Conservation (phyloP, 2,329 filamentous ascomycete genomes). For the Apiospora marii region DNA sequence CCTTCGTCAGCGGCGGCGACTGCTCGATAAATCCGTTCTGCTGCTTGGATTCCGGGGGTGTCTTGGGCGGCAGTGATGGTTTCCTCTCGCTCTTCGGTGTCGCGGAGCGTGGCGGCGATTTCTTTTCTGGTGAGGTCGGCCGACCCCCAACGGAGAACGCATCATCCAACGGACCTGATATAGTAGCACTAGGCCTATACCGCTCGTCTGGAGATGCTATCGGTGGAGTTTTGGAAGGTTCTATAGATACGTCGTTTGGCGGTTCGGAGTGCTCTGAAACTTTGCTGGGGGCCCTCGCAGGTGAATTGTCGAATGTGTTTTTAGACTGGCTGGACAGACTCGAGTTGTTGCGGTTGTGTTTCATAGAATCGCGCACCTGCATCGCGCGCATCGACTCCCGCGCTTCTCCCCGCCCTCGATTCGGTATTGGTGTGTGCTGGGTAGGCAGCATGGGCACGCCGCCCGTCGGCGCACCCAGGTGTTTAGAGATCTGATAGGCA, state of each 20-base stretch:
- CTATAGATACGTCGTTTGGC: conserved; percentile 38
- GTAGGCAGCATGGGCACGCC: conserved; percentile 87
- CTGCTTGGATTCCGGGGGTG: conserved; percentile 56
- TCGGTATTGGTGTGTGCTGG: conserved; percentile 84
- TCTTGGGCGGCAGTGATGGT: conserved; percentile 37
- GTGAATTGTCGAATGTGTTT: conserved; percentile 62
- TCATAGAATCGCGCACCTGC: conserved; percentile 59
- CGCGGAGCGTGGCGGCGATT: conserved; percentile 29
- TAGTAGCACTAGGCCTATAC: conserved; percentile 62
- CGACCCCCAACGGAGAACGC: conserved; percentile 47
- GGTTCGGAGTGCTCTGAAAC: conserved; percentile 67
- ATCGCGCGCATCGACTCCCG: conserved; percentile 82
- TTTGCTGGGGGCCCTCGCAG: conserved; percentile 64
- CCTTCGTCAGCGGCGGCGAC: conserved; percentile 79
- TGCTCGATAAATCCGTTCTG: conserved; percentile 65
- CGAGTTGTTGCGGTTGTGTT: conserved; percentile 58
- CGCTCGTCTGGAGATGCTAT: conserved; percentile 73
- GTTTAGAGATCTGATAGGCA: conserved; percentile 95
- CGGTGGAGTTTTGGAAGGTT: conserved; percentile 51
- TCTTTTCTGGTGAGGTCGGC: conserved; percentile 42
- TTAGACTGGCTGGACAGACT: conserved; percentile 50
- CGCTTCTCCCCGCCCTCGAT: conserved; percentile 79
- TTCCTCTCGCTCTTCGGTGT: conserved; percentile 31
- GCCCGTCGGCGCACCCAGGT: conserved; percentile 80
- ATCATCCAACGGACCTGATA: conserved; percentile 65